These are phyloP conservation scores for Drosera capensis DNA, from an alignment of 148 eudicot species.

Conservation along the genomic window DNA sequence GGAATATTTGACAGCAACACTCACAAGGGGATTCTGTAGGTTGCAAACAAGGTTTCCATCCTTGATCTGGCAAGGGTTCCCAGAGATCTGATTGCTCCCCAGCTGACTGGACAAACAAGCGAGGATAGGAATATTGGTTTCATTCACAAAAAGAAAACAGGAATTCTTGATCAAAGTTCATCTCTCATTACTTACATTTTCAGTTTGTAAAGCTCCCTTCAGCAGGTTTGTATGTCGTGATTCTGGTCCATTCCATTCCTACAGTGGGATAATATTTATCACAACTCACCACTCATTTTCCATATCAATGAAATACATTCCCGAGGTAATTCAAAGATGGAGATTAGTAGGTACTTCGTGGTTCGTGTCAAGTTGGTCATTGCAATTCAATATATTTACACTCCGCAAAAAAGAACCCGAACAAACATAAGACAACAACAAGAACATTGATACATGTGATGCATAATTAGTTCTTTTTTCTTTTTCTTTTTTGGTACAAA, in stretches of 20 bases:
- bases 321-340: too few relatives aligned
- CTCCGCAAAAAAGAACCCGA: too few relatives aligned
- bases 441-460: too few relatives aligned
- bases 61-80: slow-evolving; percentile 72
- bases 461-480: too few relatives aligned
- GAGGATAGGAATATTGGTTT: not conserved
- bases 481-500: too few relatives aligned
- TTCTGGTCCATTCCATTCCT: slow-evolving; percentile 73
- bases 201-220: slow-evolving; percentile 58
- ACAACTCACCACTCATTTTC: slow-evolving; percentile 3
- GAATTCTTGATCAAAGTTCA: too few relatives aligned
- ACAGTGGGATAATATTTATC: slow-evolving; percentile 7
- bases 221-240: slow-evolving; percentile 65
- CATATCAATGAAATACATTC: too few relatives aligned
- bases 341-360: too few relatives aligned
- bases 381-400: too few relatives aligned
- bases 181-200: slow-evolving; percentile 54
- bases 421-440: too few relatives aligned
- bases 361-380: too few relatives aligned
- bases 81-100: slow-evolving; percentile 59
- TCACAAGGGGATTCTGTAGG: slow-evolving; percentile 33
- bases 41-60: slow-evolving; percentile 60
- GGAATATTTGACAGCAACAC: slow-evolving; percentile 8
- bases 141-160: not conserved
- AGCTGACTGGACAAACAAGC: slow-evolving; percentile 31